Evolutionary conservation across 1,139 yeast genomes (phyloP).

Genomic region (Meyerozyma sp.): DNA sequence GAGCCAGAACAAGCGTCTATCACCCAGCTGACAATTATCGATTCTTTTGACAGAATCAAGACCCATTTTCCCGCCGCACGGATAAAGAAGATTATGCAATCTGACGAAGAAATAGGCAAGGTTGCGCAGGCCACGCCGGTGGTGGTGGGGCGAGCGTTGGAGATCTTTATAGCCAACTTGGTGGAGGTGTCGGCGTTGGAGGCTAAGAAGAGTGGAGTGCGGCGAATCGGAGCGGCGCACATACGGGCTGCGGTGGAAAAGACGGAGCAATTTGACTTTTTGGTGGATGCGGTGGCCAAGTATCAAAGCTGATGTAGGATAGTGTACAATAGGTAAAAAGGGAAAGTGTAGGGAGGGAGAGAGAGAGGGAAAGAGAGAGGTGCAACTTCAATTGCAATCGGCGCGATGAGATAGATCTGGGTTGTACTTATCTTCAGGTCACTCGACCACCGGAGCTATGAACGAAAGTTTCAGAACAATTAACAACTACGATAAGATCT

Average conservation of each 20-base stretch:
- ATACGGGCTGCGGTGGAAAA: constrained; percentile 77
- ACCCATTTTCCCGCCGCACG: constrained; percentile 98
- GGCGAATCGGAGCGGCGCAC: constrained; percentile 79
- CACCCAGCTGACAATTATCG: constrained; percentile 7
- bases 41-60: constrained; percentile 52
- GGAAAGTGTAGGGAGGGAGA: background rate
- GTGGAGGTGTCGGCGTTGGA: constrained; percentile 81
- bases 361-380: background rate
- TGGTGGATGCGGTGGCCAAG: constrained; percentile 68
- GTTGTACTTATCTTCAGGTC: no score
- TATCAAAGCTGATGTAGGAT: constrained; percentile 34
- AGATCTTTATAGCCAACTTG: constrained; percentile 82
- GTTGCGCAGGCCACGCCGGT: constrained; percentile 99
- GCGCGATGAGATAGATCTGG: no score
- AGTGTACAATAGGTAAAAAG: constrained; percentile 1
- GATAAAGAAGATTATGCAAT: constrained; percentile 89
- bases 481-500: no score
- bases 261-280: constrained; percentile 89
- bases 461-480: no score
- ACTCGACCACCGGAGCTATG: no score
- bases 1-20: background rate
- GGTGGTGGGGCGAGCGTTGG: constrained; percentile 91
- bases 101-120: constrained; percentile 97
- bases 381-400: no score
- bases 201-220: constrained; percentile 71